These are phyloP conservation scores for Astraeus odoratus DNA, from an alignment of 768 basidiomycete genomes.

Conservation along the genomic window DNA sequence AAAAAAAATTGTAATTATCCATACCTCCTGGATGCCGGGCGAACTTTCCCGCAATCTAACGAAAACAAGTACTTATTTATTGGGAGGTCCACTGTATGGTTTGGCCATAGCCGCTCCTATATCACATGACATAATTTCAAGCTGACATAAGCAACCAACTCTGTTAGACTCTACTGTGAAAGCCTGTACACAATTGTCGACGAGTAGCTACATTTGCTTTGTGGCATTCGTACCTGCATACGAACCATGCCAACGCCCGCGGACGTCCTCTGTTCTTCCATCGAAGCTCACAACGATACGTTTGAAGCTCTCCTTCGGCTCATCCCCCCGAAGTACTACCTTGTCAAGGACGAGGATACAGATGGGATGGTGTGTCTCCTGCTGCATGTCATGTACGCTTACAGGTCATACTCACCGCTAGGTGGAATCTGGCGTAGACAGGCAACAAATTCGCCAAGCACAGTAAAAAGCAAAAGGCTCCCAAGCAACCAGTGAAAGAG, in stretches of 20 bases:
- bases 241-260: conserved; percentile 44
- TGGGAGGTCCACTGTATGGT: no score
- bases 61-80: no score
- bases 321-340: conserved; percentile 87
- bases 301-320: conserved; percentile 80
- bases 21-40: no score
- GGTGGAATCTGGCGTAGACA: conserved; percentile 29
- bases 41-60: no score
- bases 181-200: no score
- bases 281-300: conserved; percentile 79
- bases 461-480: conserved; percentile 77
- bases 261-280: conserved; percentile 45
- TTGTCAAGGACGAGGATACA: conserved; percentile 26
- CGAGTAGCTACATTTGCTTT: no score
- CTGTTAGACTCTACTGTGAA: no score
- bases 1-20: no score
- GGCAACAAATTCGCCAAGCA: conserved; percentile 77
- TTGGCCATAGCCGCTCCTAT: no score
- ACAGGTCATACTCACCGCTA: background rate
- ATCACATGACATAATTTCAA: no score
- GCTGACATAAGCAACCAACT: no score
- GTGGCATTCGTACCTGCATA: no score
- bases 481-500: conserved; percentile 85
- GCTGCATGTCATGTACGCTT: background rate
- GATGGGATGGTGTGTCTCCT: conserved; percentile 11